Percentiles rank a stretch among this genome's conserved stretches.
Conservation (phyloP, 495 filamentous ascomycete species). For the Penicillium paradoxum region DNA sequence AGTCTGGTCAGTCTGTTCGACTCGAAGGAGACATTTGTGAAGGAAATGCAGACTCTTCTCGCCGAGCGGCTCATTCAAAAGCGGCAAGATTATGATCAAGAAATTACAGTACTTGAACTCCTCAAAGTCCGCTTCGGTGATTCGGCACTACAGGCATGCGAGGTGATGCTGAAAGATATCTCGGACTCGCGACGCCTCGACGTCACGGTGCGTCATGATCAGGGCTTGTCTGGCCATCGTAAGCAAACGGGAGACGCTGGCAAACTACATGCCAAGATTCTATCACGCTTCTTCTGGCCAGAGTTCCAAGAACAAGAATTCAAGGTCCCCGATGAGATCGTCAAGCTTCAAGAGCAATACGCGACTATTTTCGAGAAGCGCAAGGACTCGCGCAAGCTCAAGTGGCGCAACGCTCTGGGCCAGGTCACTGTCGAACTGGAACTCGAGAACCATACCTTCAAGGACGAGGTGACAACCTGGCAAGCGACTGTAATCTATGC, state of each 20-base stretch:
- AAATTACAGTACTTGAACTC: conserved; percentile 75
- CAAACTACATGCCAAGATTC: conserved; percentile 72
- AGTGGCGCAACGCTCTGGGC: conserved; percentile 79
- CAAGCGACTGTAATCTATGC: conserved; percentile 88
- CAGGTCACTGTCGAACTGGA: conserved; percentile 77
- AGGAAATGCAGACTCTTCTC: conserved; percentile 82
- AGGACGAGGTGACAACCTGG: conserved; percentile 72
- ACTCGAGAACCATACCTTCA: conserved; percentile 71
- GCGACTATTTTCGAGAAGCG: conserved; percentile 69
- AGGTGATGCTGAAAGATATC: conserved; percentile 97
- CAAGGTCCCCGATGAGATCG: conserved; percentile 59
- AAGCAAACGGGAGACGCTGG: conserved; percentile 23
- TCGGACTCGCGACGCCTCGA: conserved; percentile 75
- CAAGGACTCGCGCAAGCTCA: conserved; percentile 78
- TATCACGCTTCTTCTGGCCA: conserved; percentile 95
- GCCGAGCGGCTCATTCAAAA: conserved; percentile 74
- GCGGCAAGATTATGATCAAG: conserved; percentile 67
- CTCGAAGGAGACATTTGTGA: conserved; percentile 82
- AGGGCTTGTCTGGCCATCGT: conserved; percentile 9
- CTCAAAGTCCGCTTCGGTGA: conserved; percentile 89
- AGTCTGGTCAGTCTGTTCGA: conserved; percentile 84
- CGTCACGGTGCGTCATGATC: conserved; percentile 51
- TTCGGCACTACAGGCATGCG: conserved; percentile 75
- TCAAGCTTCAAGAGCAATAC: conserved; percentile 62
- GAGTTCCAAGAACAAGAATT: conserved; percentile 73